Conservation (phyloP, 331 rosid genomes). For the Spiraea crenata region DNA sequence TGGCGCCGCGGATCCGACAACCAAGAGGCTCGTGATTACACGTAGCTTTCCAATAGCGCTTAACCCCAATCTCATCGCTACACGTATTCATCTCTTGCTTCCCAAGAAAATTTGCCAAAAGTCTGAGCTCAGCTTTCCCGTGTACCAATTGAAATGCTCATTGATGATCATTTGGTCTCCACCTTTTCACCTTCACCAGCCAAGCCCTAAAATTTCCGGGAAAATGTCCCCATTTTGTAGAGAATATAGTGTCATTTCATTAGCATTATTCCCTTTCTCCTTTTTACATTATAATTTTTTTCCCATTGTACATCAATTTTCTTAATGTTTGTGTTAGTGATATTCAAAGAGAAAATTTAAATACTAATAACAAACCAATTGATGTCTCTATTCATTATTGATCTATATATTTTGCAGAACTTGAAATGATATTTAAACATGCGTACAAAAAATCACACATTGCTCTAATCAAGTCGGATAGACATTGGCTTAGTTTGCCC, state of each 20-base stretch:
- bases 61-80: neutral
- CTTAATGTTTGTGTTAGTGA: neutral
- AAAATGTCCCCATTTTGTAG: neutral
- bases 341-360: neutral
- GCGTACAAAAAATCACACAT: no score
- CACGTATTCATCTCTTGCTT: neutral
- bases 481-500: no score
- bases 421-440: no score
- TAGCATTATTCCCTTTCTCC: neutral
- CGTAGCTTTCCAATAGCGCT: neutral
- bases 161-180: no score
- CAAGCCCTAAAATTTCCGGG: neutral
- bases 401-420: no score
- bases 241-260: neutral
- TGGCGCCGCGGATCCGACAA: slow-evolving; percentile 29
- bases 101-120: neutral
- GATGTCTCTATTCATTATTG: neutral
- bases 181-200: neutral
- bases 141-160: neutral
- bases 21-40: neutral
- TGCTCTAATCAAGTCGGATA: no score
- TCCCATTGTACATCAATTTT: neutral
- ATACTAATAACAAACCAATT: neutral
- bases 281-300: neutral
- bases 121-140: slow-evolving; percentile 16